phyloP scores from a whole-genome alignment of 257 asterid genomes.

The Leptodermis oblonga region DNA sequence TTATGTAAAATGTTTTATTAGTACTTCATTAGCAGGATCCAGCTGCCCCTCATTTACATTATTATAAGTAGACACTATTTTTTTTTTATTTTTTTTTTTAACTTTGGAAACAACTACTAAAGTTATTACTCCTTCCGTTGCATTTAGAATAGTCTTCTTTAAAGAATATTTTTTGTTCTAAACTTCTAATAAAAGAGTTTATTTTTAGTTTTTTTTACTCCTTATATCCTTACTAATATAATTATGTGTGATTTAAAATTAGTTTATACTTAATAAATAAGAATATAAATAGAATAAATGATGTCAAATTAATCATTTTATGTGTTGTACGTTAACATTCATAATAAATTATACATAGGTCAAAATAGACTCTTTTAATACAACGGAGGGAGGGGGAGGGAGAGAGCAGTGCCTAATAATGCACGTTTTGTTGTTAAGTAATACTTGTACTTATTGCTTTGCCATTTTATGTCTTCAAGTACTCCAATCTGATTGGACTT shows the following conservation, averaged over 20 bases:
- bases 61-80: background rate
- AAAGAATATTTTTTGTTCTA: background rate
- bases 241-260: too few species aligned
- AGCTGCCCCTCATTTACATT: background rate
- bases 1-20: too few species aligned
- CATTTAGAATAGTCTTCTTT: background rate
- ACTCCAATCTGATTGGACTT: background rate
- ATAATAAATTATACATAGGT: too few species aligned
- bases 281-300: too few species aligned
- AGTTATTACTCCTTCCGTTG: too few species aligned
- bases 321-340: too few species aligned
- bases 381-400: too few species aligned
- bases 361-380: too few species aligned
- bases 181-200: background rate
- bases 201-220: background rate
- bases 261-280: too few species aligned
- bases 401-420: background rate
- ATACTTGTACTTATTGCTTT: background rate
- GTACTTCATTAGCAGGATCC: constrained; percentile 6
- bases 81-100: background rate
- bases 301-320: too few species aligned
- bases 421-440: background rate
- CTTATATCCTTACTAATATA: too few species aligned
- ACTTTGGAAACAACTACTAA: too few species aligned
- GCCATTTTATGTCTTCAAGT: background rate